Conservation (phyloP, 495 filamentous ascomycete genomes). For the Apiosordaria backusii region DNA sequence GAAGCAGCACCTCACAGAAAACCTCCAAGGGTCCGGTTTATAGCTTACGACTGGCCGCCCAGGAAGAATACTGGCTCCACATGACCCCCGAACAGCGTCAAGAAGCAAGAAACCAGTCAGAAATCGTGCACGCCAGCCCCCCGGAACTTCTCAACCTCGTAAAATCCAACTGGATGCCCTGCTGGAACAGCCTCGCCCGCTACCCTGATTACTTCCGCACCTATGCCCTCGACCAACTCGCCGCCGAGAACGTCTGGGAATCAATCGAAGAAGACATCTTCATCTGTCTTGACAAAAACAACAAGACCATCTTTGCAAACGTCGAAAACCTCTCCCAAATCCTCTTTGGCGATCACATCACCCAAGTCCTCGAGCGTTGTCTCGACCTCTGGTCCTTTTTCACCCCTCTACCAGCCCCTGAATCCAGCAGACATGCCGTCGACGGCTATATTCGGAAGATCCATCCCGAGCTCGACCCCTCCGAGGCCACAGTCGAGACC, state of each 20-base stretch:
- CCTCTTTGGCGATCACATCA: background rate
- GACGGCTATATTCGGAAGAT: conserved; percentile 6
- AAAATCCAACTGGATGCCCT: background rate
- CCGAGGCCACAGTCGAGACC: conserved; percentile 4
- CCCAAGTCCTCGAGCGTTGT: background rate
- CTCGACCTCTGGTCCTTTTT: background rate
- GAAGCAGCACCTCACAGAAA: background rate
- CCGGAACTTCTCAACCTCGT: background rate
- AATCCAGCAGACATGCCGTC: background rate
- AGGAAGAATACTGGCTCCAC: background rate
- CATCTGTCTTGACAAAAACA: conserved; percentile 3
- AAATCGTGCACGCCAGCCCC: background rate
- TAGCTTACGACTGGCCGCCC: background rate
- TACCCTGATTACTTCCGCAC: background rate
- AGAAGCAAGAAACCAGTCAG: background rate
- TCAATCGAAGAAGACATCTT: background rate
- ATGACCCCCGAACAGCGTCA: background rate
- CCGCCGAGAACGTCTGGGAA: background rate
- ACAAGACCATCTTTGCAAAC: background rate
- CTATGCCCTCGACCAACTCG: background rate
- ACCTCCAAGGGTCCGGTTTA: background rate
- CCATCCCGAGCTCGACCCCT: conserved; percentile 9
- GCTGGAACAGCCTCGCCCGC: background rate
- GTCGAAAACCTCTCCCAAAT: background rate
- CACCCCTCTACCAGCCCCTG: background rate